Evolutionary conservation across 306 rosid species (phyloP).

Genomic region (Sicyos baderoa): DNA sequence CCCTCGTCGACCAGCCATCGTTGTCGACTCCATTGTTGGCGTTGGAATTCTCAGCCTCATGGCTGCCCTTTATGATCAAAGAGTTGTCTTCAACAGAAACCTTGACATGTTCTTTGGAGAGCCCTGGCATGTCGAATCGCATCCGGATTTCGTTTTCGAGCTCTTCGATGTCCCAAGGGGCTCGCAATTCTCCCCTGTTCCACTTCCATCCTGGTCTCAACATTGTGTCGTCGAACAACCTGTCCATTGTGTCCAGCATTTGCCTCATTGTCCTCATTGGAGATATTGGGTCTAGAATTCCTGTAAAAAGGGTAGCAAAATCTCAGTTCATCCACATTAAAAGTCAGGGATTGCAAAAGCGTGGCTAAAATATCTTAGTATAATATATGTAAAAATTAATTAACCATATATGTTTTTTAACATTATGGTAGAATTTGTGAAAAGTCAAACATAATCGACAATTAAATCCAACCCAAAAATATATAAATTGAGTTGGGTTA

Average conservation of each 20-base stretch:
- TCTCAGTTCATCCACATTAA: background rate
- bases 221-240: conserved; percentile 44
- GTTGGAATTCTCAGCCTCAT: conserved; percentile 17
- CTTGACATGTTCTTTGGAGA: conserved; percentile 63
- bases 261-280: conserved; percentile 76
- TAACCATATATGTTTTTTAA: no score
- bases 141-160: conserved; percentile 54
- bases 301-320: conserved; percentile 23
- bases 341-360: no score
- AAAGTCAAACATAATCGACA: no score
- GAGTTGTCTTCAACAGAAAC: conserved; percentile 54
- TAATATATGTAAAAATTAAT: no score
- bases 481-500: no score
- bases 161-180: conserved; percentile 70
- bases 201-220: conserved; percentile 36
- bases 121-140: conserved; percentile 88
- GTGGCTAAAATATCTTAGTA: no score
- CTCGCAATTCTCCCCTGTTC: conserved; percentile 37
- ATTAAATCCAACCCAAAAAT: no score
- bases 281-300: conserved; percentile 59
- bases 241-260: conserved; percentile 66
- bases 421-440: no score
- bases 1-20: conserved; percentile 39
- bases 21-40: conserved; percentile 24
- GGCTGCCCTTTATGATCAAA: conserved; percentile 47